A percentile compares a stretch with the other conserved stretches of the same genome.
Conservation (phyloP, 768 basidiomycete species). For the Tephrocybe rancida region DNA sequence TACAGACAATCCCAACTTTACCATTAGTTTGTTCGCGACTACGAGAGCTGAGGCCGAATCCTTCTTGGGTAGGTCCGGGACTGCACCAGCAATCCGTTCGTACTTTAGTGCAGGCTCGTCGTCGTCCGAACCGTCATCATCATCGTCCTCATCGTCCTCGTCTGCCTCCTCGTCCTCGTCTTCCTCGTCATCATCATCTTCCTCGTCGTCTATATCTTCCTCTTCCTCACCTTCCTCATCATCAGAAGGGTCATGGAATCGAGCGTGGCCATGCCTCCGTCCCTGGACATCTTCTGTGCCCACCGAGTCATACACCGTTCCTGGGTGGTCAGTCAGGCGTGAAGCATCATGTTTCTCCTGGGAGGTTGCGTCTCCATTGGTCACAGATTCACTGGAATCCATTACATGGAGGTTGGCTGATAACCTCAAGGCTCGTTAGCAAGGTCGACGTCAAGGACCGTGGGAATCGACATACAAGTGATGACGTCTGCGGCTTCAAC, state of each 20-base stretch:
- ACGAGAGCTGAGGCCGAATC: conserved; percentile 87
- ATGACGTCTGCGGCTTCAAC: too few relatives aligned
- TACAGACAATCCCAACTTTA: conserved; percentile 25
- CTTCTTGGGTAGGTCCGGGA: conserved; percentile 81
- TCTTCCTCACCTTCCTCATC: conserved; percentile 26
- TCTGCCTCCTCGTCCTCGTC: conserved; percentile 22
- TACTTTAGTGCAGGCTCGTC: conserved; percentile 95
- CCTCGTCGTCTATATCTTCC: conserved; percentile 24
- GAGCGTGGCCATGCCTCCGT: neutral
- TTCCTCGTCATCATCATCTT: conserved; percentile 25
- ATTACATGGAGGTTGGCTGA: conserved; percentile 12
- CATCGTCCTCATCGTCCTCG: conserved; percentile 34
- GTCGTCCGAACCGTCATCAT: conserved; percentile 58
- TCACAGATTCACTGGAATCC: conserved; percentile 6
- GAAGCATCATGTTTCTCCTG: conserved; percentile 9
- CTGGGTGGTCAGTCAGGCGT: conserved; percentile 1
- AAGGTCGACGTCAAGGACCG: too few relatives aligned
- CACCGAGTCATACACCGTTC: neutral
- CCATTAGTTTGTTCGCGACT: conserved; percentile 74
- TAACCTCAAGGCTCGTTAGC: too few relatives aligned
- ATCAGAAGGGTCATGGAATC: conserved; percentile 16
- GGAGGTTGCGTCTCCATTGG: conserved; percentile 1
- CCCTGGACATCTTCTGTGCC: neutral
- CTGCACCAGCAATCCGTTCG: conserved; percentile 71
- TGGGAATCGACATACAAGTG: too few relatives aligned